A percentile compares a stretch with the other conserved stretches of the same genome.
Conservation (phyloP, 345 rosid genomes). For the Aegle marmelos region DNA sequence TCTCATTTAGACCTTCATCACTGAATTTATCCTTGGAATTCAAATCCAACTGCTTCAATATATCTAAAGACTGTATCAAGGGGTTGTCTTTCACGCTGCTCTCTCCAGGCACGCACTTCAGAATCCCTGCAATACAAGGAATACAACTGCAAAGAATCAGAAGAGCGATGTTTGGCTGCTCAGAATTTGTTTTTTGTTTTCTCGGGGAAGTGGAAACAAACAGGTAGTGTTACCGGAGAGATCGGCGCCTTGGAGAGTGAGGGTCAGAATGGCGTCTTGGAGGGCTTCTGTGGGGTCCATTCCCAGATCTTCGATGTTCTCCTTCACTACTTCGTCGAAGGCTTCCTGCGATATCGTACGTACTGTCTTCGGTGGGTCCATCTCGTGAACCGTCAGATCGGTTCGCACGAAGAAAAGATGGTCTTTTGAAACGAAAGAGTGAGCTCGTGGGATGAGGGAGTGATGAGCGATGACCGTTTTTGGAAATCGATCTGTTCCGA, state of each 20-base stretch:
- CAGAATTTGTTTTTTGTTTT: background rate
- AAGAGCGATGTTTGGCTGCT: background rate
- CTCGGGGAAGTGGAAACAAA: constrained; percentile 5
- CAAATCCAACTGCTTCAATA: constrained; percentile 39
- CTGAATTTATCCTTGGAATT: constrained; percentile 20
- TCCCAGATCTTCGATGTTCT: constrained; percentile 81
- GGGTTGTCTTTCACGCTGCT: constrained; percentile 57
- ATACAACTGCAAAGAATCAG: background rate
- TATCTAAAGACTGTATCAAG: constrained; percentile 55
- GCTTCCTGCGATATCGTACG: constrained; percentile 86
- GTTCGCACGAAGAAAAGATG: background rate
- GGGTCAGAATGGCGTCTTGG: constrained; percentile 79
- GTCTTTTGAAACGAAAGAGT: background rate
- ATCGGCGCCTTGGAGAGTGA: constrained; percentile 90
- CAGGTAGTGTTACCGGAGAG: constrained; percentile 53
- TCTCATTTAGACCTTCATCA: constrained; percentile 39
- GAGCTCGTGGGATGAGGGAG: background rate
- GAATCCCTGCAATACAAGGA: constrained; percentile 47
- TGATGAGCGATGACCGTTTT: too few species aligned
- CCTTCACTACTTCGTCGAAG: constrained; percentile 78
- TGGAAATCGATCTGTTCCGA: background rate
- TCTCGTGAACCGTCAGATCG: constrained; percentile 13
- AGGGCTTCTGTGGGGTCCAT: constrained; percentile 93
- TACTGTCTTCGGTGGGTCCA: constrained; percentile 49
- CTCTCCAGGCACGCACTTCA: constrained; percentile 74